A percentile compares a stretch with the other conserved stretches of the same genome.
Evolutionary conservation across 345 rosid genomes (phyloP).

Genomic region (Arabidopsis thaliana): DNA sequence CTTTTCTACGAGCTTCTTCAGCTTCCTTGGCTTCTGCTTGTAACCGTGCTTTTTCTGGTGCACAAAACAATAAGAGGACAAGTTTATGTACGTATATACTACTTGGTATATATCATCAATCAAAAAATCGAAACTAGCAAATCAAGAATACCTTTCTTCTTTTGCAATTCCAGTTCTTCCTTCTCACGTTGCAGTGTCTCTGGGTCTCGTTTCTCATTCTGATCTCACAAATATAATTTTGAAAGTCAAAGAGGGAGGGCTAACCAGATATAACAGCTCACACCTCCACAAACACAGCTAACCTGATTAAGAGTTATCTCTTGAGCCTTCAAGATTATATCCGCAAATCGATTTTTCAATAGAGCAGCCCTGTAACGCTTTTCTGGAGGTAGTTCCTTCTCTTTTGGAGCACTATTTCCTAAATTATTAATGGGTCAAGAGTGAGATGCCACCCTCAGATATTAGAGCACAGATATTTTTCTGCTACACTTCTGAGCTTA

Average conservation of each 20-base stretch:
- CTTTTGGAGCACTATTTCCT: slow-evolving; percentile 82
- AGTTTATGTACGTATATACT: not conserved
- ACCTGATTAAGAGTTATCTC: slow-evolving; percentile 84
- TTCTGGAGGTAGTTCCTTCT: slow-evolving; percentile 84
- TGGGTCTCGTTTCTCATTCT: slow-evolving; percentile 77
- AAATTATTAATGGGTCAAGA: slow-evolving; percentile 55
- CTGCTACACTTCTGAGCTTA: slow-evolving; percentile 58
- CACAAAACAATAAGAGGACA: not conserved
- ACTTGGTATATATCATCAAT: not conserved
- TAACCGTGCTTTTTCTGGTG: slow-evolving; percentile 75
- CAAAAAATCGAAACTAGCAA: slow-evolving; percentile 6
- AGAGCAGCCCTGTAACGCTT: slow-evolving; percentile 87
- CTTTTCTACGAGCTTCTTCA: slow-evolving; percentile 76
- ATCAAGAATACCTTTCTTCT: slow-evolving; percentile 68
- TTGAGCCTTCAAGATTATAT: slow-evolving; percentile 77
- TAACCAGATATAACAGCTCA: slow-evolving; percentile 15
- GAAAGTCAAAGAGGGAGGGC: not conserved
- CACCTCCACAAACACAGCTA: slow-evolving; percentile 22
- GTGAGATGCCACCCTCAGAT: slow-evolving; percentile 63
- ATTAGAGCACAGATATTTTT: slow-evolving; percentile 53
- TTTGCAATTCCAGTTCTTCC: slow-evolving; percentile 79
- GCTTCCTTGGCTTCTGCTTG: slow-evolving; percentile 91
- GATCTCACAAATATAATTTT: slow-evolving; percentile 30
- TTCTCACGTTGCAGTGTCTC: slow-evolving; percentile 68
- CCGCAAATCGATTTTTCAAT: slow-evolving; percentile 78